These are phyloP conservation scores for Aureobasidium subglaciale DNA, from an alignment of 2,329 filamentous ascomycete species.

Conservation along the genomic window DNA sequence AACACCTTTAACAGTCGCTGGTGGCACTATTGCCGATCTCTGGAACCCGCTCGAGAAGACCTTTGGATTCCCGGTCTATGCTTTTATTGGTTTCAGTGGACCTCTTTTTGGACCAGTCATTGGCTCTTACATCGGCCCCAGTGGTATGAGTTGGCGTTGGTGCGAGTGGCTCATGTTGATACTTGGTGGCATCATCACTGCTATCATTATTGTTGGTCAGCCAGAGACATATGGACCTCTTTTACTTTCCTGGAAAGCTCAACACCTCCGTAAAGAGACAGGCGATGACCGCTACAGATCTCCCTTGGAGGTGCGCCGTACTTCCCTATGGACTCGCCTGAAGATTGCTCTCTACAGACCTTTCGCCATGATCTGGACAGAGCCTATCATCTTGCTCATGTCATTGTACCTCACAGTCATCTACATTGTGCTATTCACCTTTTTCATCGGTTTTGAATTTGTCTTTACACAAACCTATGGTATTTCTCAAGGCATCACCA, in stretches of 20 bases:
- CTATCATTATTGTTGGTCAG: slow-evolving; percentile 34
- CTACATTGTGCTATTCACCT: slow-evolving; percentile 49
- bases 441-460: slow-evolving; percentile 45
- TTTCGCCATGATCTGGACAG: slow-evolving; percentile 23
- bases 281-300: slow-evolving; percentile 20
- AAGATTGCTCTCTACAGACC: slow-evolving; percentile 19
- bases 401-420: slow-evolving; percentile 46
- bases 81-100: slow-evolving; percentile 17
- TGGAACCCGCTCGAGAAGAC: slow-evolving; percentile 22
- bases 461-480: slow-evolving; percentile 42
- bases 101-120: slow-evolving; percentile 20
- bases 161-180: slow-evolving; percentile 35
- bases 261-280: slow-evolving; percentile 26
- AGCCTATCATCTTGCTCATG: slow-evolving; percentile 42
- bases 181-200: slow-evolving; percentile 25
- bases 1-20: slow-evolving; percentile 22
- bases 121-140: slow-evolving; percentile 18
- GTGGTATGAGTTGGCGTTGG: slow-evolving; percentile 29
- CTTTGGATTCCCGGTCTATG: slow-evolving; percentile 21
- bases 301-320: slow-evolving; percentile 19
- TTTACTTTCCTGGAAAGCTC: slow-evolving; percentile 31
- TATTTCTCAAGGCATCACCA: slow-evolving; percentile 37
- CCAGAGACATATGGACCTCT: slow-evolving; percentile 46
- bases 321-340: slow-evolving; percentile 17
- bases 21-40: slow-evolving; percentile 23